Conservation (phyloP, 148 eudicot genomes). For the Vaccinium darrowii region DNA sequence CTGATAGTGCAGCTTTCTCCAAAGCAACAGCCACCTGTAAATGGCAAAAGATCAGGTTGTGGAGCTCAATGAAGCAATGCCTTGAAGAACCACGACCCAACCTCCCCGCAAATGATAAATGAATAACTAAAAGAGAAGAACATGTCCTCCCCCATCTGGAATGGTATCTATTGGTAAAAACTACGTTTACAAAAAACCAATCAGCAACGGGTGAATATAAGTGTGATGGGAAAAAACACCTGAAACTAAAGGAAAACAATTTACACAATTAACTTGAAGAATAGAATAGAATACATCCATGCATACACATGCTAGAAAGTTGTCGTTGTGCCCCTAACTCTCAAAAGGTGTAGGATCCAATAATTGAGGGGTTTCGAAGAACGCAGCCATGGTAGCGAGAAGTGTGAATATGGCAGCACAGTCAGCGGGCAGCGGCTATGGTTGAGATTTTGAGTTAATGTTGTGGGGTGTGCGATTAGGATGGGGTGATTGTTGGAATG, state of each 20-base stretch:
- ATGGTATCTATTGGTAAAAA: neutral
- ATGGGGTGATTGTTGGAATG: neutral
- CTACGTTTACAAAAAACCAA: neutral
- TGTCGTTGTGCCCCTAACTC: no score
- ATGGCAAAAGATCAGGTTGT: slow-evolving; percentile 4
- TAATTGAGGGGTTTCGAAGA: no score
- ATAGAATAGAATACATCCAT: neutral
- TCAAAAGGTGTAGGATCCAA: no score
- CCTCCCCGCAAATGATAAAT: neutral
- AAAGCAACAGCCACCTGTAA: slow-evolving; percentile 94
- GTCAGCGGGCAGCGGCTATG: no score
- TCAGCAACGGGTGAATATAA: neutral
- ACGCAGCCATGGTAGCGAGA: no score
- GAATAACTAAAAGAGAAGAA: neutral
- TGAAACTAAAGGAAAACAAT: neutral
- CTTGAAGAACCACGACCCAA: neutral
- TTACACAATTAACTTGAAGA: neutral
- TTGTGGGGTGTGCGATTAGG: neutral
- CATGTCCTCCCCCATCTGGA: neutral
- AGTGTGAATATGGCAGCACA: no score
- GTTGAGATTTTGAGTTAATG: neutral
- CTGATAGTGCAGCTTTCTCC: slow-evolving; percentile 99
- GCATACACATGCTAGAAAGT: neutral
- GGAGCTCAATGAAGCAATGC: neutral
- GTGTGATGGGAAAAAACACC: neutral